phyloP scores from a whole-genome alignment of 1,139 yeast species.

The Pichia cactophila region DNA sequence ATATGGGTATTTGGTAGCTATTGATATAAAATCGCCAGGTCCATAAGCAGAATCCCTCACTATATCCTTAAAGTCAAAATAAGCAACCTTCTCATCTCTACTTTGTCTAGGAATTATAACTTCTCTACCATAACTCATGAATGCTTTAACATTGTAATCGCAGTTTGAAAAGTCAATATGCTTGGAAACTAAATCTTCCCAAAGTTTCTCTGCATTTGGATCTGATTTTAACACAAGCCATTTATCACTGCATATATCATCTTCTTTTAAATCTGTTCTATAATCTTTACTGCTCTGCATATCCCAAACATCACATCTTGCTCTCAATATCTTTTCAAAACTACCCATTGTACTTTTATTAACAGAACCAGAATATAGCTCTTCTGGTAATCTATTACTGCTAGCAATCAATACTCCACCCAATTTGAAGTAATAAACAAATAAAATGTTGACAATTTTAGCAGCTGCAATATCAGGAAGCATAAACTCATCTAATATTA shows the following conservation, averaged over 20 bases:
- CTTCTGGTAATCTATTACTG: conserved; percentile 64
- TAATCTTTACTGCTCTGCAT: conserved; percentile 57
- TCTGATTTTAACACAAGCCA: conserved; percentile 31
- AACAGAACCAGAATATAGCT: conserved; percentile 58
- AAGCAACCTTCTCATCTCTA: conserved; percentile 33
- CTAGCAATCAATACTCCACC: conserved; percentile 74
- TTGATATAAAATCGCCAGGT: conserved; percentile 62
- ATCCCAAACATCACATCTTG: conserved; percentile 57
- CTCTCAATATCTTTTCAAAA: conserved; percentile 49
- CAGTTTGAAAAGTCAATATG: conserved; percentile 21
- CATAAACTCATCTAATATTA: conserved; percentile 68
- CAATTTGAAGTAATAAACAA: conserved; percentile 60
- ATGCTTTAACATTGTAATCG: conserved; percentile 22
- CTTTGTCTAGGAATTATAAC: conserved; percentile 36
- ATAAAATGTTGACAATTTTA: conserved; percentile 54
- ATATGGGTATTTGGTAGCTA: conserved; percentile 52
- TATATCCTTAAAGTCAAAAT: conserved; percentile 46
- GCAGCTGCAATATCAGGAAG: conserved; percentile 69
- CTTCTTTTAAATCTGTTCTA: conserved; percentile 36
- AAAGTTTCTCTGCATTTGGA: conserved; percentile 27
- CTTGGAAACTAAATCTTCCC: conserved; percentile 30
- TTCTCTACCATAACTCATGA: conserved; percentile 50
- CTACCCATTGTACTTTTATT: conserved; percentile 49
- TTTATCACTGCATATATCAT: conserved; percentile 20
- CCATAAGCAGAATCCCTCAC: conserved; percentile 49